phyloP scores from a whole-genome alignment of 495 filamentous ascomycete genomes.

The Acidomyces sp. region DNA sequence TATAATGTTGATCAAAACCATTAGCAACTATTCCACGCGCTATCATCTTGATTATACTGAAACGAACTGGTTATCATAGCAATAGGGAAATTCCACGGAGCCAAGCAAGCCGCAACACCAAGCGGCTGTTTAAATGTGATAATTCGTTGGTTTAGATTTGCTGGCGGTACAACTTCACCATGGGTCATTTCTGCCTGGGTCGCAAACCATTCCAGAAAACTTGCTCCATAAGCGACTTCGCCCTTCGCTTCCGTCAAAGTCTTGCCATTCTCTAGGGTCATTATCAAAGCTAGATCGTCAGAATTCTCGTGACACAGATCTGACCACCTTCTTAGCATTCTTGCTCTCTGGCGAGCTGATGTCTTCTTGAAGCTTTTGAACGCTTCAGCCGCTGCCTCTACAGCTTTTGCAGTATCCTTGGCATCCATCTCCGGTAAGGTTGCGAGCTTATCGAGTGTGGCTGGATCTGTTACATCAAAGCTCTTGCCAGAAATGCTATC shows the following conservation, averaged over 20 bases:
- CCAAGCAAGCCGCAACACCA: conserved; percentile 14
- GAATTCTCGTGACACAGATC: conserved; percentile 16
- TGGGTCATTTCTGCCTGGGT: conserved; percentile 18
- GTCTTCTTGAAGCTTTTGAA: conserved; percentile 12
- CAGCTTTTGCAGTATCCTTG: conserved; percentile 8
- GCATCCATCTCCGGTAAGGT: conserved; percentile 12
- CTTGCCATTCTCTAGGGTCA: conserved; percentile 23
- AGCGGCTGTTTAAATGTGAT: conserved; percentile 22
- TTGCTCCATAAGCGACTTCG: conserved; percentile 20
- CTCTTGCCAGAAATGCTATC: not conserved
- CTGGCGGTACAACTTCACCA: conserved; percentile 17
- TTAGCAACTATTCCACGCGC: too few species aligned
- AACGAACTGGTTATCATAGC: too few species aligned
- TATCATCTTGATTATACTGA: too few species aligned
- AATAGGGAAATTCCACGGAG: conserved; percentile 77
- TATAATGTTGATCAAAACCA: too few species aligned
- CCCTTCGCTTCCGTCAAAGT: conserved; percentile 19
- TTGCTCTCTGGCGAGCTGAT: conserved; percentile 11
- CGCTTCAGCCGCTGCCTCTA: conserved; percentile 7
- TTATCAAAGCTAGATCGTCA: conserved; percentile 23
- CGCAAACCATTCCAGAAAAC: conserved; percentile 22
- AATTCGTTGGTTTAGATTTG: conserved; percentile 16
- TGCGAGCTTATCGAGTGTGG: conserved; percentile 14
- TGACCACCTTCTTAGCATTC: conserved; percentile 17
- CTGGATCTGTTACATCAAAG: conserved; percentile 18